Evolutionary conservation across 2,329 filamentous ascomycete species (phyloP).

Genomic region (Acarospora socialis): DNA sequence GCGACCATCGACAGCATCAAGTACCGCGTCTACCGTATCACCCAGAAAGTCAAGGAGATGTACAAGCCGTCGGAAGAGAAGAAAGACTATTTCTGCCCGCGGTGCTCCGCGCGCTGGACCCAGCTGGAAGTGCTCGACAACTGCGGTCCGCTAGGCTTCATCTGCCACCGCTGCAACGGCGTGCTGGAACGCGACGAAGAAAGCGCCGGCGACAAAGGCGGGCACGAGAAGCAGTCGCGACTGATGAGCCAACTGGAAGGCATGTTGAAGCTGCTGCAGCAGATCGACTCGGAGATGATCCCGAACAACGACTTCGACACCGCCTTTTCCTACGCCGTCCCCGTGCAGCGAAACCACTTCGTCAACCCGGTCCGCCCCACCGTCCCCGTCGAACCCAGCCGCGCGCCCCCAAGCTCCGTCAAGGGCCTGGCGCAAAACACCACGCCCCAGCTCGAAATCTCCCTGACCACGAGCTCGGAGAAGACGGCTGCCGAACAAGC

Average conservation of each 20-base stretch:
- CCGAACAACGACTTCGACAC: slow-evolving; percentile 35
- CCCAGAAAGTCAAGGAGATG: slow-evolving; percentile 74
- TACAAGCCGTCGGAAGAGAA: slow-evolving; percentile 69
- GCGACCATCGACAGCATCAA: slow-evolving; percentile 93
- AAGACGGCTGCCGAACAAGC: slow-evolving; percentile 35
- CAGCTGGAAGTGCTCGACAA: slow-evolving; percentile 76
- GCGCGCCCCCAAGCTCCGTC: slow-evolving; percentile 22
- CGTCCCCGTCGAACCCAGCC: slow-evolving; percentile 26
- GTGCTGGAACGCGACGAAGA: slow-evolving; percentile 30
- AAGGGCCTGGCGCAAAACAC: slow-evolving; percentile 31
- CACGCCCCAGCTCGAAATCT: slow-evolving; percentile 32
- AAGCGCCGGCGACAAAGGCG: slow-evolving; percentile 29
- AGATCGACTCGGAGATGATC: slow-evolving; percentile 33
- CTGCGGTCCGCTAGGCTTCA: slow-evolving; percentile 53
- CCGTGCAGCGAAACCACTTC: slow-evolving; percentile 30
- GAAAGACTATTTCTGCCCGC: slow-evolving; percentile 77
- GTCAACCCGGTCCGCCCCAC: slow-evolving; percentile 27
- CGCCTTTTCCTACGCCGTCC: slow-evolving; percentile 34
- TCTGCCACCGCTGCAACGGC: slow-evolving; percentile 63
- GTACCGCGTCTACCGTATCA: slow-evolving; percentile 77
- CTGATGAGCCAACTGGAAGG: slow-evolving; percentile 34
- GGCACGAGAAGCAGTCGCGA: slow-evolving; percentile 36
- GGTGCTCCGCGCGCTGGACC: slow-evolving; percentile 77
- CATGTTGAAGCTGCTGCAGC: slow-evolving; percentile 32
- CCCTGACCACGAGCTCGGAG: slow-evolving; percentile 33